These are phyloP conservation scores for Phlebopus sp. DNA, from an alignment of 1,284 basidiomycete genomes.

Conservation along the genomic window DNA sequence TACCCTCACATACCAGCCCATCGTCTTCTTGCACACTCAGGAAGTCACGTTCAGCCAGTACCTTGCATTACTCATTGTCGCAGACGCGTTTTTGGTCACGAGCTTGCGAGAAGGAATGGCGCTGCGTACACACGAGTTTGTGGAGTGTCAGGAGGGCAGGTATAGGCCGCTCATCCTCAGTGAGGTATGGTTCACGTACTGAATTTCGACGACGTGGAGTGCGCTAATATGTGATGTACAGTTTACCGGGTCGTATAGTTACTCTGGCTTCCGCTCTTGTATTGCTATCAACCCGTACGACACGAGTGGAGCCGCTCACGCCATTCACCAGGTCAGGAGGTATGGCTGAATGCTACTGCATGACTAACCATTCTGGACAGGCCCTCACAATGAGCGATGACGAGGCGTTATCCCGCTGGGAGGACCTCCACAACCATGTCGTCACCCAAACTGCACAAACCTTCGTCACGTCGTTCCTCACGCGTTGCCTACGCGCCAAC, in stretches of 20 bases:
- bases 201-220: neutral
- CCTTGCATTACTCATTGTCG: conserved; percentile 76
- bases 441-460: conserved; percentile 85
- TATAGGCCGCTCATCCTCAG: conserved; percentile 75
- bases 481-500: conserved; percentile 65
- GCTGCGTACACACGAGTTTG: conserved; percentile 74
- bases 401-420: conserved; percentile 75
- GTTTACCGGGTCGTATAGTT: conserved; percentile 86
- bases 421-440: conserved; percentile 83
- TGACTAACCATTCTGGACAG: conserved; percentile 18
- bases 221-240: conserved; percentile 31
- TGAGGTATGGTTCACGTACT: conserved; percentile 46
- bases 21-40: conserved; percentile 85
- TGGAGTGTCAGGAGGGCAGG: conserved; percentile 73
- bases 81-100: conserved; percentile 86
- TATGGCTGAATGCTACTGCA: neutral
- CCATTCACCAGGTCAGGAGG: conserved; percentile 56
- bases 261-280: conserved; percentile 82
- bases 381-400: conserved; percentile 77
- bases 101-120: conserved; percentile 89
- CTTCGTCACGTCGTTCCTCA: conserved; percentile 80
- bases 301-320: conserved; percentile 67
- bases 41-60: conserved; percentile 88
- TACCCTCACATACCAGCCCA: conserved; percentile 82
- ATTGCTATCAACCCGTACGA: conserved; percentile 87